Conservation (phyloP, 768 basidiomycete genomes). For the Collybia sordida region DNA sequence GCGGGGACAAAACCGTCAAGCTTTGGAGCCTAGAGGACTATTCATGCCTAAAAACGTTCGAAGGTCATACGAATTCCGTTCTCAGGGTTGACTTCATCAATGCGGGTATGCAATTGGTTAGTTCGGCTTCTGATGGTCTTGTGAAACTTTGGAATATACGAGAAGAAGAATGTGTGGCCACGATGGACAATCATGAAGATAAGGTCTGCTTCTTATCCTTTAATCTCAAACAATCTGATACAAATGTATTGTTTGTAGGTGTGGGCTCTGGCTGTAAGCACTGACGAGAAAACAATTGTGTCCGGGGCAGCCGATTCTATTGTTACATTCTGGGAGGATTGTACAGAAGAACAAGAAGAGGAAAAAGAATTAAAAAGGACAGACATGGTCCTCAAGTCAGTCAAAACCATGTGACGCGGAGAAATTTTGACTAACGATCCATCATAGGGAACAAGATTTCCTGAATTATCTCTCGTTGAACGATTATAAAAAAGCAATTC, state of each 20-base stretch:
- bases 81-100: constrained; percentile 90
- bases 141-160: constrained; percentile 94
- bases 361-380: constrained; percentile 75
- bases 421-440: not conserved
- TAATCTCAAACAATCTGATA: not conserved
- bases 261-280: constrained; percentile 90
- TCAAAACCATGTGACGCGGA: constrained; percentile 7
- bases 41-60: constrained; percentile 93
- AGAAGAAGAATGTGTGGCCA: constrained; percentile 83
- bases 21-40: constrained; percentile 95
- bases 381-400: constrained; percentile 79
- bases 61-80: constrained; percentile 98
- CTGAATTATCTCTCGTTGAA: constrained; percentile 83
- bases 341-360: constrained; percentile 77
- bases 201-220: constrained; percentile 18
- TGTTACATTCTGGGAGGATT: constrained; percentile 96
- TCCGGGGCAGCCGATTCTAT: constrained; percentile 97
- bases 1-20: constrained; percentile 92
- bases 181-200: constrained; percentile 98
- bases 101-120: constrained; percentile 81
- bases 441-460: constrained; percentile 91
- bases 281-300: constrained; percentile 81
- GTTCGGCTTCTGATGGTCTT: constrained; percentile 89
- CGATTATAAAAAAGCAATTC: constrained; percentile 89
- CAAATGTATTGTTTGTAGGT: constrained; percentile 53